Evolutionary conservation across 202 grass and related monocot genomes (phyloP), one percentile per base, ranked within the genome.

Genomic region (Bolboschoenoplectus hybrid): DNA sequence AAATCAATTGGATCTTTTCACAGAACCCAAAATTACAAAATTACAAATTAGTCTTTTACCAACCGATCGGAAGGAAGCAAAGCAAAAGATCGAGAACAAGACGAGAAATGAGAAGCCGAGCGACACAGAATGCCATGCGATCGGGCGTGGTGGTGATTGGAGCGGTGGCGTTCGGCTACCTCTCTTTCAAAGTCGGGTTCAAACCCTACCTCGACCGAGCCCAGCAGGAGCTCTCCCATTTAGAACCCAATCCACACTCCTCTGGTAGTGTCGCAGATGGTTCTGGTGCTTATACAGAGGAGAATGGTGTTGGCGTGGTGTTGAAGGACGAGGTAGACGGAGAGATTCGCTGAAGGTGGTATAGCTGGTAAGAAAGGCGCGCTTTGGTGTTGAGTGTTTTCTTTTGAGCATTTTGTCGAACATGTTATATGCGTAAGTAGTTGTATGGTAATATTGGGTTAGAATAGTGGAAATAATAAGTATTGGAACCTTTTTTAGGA

Each of bases 131-230:
- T 80, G 89, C 91, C 84, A 85, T 90, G 73, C 88, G 90, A 69
- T 94, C 91, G 60, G 97, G 89, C 9, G 20, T 98, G 84, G 97
- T 98, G 89, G 93, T 96, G 84, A 69, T 96, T 35, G 90, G 91
- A 36, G 72, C 93, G 78, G 60, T 90, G 8, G 93, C 89, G 46
- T 96, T 98, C 83, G 85, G 87, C 81, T 98, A 94, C 90, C 96
- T 98, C 82, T 94, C 91, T 75, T 94, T 92, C 85, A 87, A 86
- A 78, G 64, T 96, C 72, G 90, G 93, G 0, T 98, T 98, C 93
- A 96, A 98, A 64, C 87, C 91, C 88, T 96, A 96, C 86, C 85
- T 96, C 60, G 93, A 98, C 57, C 90, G 81, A 36, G 90, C 90
- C 40, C 87, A 91, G 83, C 89, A 94, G 75, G 92, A 91, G 36